Base-by-base conservation (phyloP, 1,284 basidiomycete species). In the Neotropicomus parvogracilis region DNA sequence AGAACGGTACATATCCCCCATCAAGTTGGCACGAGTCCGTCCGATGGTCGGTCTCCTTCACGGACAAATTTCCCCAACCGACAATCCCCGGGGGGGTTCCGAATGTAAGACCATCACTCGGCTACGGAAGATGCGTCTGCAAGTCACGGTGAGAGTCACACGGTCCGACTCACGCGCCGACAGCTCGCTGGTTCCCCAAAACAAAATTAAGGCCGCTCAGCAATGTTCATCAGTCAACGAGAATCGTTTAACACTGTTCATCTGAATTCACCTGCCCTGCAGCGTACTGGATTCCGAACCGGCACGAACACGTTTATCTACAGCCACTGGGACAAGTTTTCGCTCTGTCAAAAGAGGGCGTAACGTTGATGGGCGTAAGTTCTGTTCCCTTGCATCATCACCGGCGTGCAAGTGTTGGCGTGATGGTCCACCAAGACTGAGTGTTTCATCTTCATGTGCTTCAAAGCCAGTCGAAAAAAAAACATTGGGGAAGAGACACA, bases 31-130 rank as follows among this genome's bases (percentile, higher is more conserved):
- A 17, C 10, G 17, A 16, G 2, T 27, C 21, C 21, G 17, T 32
- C 44, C 53, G 41, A 52, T 20, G 10, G 31, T 40, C 33, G 53
- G 24, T 5, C 19, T 3, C 8, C 6, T 8, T 19, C 8, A 29
- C 19, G 27, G 21, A 11, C 28, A 9, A 2, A 21, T 14, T 29
- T n/a, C 35, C n/a, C n/a, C 26, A 33, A 27, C 34, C 49, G 57
- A 38, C 11, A 21, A 44, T 19, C 4, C 38, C 49, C 54, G 54
- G 21, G 11, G 29, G n/a, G 0, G 17, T 4, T 27, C 54, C 53
- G 46, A 41, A 17, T 13, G 29, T 38, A 35, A 28, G 17, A n/a
- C 6, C 11, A 24, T 20, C 29, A 19, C 19, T 27, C 38, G 33
- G 24, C 14, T 3, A 20, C 12, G 9, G 16, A n/a, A 17, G 29